These are phyloP conservation scores for Ganoderma leucocontextum DNA, from an alignment of 1,284 basidiomycete genomes.

Conservation along the genomic window DNA sequence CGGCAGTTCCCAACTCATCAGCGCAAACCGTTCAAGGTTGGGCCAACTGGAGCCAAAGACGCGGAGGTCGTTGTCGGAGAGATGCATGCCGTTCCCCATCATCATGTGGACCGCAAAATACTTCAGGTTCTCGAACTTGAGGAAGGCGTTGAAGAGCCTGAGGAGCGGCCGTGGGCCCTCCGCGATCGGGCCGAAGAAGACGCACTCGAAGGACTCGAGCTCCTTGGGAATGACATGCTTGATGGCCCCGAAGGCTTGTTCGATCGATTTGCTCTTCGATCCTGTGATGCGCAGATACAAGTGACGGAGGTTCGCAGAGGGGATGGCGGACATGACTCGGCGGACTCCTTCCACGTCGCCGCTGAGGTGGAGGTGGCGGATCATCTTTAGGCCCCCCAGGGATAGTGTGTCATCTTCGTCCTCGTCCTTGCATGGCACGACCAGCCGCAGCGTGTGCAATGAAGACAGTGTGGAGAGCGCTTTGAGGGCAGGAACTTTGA, in stretches of 20 bases:
- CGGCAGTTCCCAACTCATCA: neutral
- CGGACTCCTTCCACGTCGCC: neutral
- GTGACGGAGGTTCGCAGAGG: neutral
- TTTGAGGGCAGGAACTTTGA: neutral
- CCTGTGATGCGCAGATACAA: neutral
- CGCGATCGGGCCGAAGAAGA: neutral
- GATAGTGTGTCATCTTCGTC: neutral
- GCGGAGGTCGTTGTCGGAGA: slow-evolving; percentile 2
- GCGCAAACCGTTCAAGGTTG: neutral
- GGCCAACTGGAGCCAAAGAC: neutral
- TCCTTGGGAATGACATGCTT: neutral
- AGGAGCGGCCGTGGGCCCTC: neutral
- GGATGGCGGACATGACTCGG: neutral
- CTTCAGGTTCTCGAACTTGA: neutral
- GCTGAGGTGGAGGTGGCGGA: neutral
- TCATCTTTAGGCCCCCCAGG: neutral
- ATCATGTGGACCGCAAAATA: neutral
- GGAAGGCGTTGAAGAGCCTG: slow-evolving; percentile 1
- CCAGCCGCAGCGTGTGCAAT: neutral
- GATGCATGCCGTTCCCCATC: neutral
- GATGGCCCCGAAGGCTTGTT: neutral
- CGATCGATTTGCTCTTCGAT: neutral
- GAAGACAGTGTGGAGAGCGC: neutral
- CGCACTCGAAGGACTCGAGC: slow-evolving; percentile 1
- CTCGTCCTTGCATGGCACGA: neutral